Evolutionary conservation across 2,329 filamentous ascomycete species (phyloP).

Genomic region (Penicillium brevicompactum): DNA sequence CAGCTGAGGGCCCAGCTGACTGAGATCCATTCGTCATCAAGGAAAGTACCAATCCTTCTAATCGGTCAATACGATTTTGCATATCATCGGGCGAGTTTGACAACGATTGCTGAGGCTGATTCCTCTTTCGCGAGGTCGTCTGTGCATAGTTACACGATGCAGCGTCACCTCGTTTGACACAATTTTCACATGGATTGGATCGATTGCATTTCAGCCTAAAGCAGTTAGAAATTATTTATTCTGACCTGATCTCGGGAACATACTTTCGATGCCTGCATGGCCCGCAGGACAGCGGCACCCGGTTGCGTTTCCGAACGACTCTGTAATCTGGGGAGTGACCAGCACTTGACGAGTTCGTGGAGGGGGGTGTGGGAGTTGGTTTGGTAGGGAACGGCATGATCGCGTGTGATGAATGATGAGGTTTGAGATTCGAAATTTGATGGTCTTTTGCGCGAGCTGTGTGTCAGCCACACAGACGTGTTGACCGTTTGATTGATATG

Average conservation of each 20-base stretch:
- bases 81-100: conserved; percentile 82
- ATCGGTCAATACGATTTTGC: conserved; percentile 95
- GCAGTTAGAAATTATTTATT: conserved; percentile 9
- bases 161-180: conserved; percentile 81
- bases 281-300: conserved; percentile 87
- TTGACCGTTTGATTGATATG: neutral
- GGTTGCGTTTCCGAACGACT: conserved; percentile 87
- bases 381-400: conserved; percentile 13
- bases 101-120: conserved; percentile 53
- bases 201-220: conserved; percentile 86
- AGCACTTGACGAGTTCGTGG: conserved; percentile 71
- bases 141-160: conserved; percentile 81
- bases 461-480: neutral
- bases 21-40: conserved; percentile 87
- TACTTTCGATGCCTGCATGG: conserved; percentile 92
- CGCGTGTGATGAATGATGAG: neutral
- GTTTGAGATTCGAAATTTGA: neutral
- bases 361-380: conserved; percentile 46
- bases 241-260: conserved; percentile 31
- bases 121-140: conserved; percentile 71
- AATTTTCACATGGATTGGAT: conserved; percentile 89
- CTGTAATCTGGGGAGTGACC: conserved; percentile 84
- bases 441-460: neutral
- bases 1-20: conserved; percentile 60
- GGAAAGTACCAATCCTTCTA: conserved; percentile 88